phyloP scores from a whole-genome alignment of 2,329 filamentous ascomycete species.

The Venturiaceae sp. region DNA sequence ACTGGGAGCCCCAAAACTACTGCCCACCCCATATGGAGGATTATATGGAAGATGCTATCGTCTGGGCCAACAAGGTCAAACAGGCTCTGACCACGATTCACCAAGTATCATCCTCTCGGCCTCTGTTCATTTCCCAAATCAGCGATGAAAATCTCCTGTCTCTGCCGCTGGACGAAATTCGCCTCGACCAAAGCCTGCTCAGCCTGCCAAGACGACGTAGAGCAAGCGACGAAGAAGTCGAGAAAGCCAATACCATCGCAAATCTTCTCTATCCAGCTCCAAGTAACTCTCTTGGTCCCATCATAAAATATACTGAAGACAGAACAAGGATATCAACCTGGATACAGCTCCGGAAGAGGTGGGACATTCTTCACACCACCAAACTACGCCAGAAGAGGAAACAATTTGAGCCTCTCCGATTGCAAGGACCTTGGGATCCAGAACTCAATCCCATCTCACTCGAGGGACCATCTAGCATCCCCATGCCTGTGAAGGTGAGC shows the following conservation, averaged over 20 bases:
- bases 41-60: no score
- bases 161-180: background rate
- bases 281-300: constrained; percentile 12
- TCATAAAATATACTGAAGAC: constrained; percentile 22
- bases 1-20: no score
- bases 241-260: constrained; percentile 14
- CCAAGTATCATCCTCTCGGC: no score
- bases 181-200: background rate
- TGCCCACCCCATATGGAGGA: no score
- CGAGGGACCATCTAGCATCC: constrained; percentile 20
- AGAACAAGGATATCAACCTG: background rate
- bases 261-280: constrained; percentile 16
- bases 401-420: constrained; percentile 15
- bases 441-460: constrained; percentile 19
- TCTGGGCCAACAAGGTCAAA: no score
- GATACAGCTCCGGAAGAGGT: constrained; percentile 15
- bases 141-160: background rate
- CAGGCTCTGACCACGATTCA: no score
- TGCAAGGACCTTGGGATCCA: constrained; percentile 26
- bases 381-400: background rate
- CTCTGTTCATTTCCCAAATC: no score
- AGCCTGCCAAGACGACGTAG: background rate
- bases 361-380: background rate
- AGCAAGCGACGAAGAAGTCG: constrained; percentile 9
- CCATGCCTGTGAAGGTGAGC: constrained; percentile 27